Conservation (phyloP, 805 yeast genomes). For the Yarrowia sp. region DNA sequence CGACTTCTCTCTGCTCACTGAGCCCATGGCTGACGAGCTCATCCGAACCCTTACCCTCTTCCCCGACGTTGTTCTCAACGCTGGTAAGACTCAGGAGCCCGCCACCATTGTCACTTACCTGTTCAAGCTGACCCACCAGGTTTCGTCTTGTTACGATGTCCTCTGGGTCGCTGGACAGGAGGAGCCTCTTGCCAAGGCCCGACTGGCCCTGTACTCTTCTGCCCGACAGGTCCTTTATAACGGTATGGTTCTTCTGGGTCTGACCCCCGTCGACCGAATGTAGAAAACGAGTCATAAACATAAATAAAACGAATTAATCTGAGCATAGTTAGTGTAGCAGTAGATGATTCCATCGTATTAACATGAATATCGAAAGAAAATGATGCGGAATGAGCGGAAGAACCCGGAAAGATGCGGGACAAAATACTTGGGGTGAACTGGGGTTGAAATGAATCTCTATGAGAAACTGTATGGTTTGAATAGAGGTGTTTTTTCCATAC, state of each 20-base stretch:
- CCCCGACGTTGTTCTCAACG: slow-evolving; percentile 84
- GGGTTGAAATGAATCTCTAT: too few species aligned
- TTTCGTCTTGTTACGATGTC: slow-evolving; percentile 92
- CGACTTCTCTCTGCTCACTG: slow-evolving; percentile 61
- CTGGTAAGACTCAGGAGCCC: slow-evolving; percentile 84
- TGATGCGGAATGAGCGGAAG: too few species aligned
- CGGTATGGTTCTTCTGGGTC: slow-evolving; percentile 85
- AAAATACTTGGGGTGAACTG: too few species aligned
- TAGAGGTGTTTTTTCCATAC: too few species aligned
- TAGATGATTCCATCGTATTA: too few species aligned
- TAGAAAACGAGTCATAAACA: slow-evolving; percentile 38
- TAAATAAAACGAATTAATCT: neutral
- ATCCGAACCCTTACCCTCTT: slow-evolving; percentile 80
- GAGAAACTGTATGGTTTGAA: too few species aligned
- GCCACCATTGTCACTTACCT: slow-evolving; percentile 90
- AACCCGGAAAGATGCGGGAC: too few species aligned
- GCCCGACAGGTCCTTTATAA: slow-evolving; percentile 86
- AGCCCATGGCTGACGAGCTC: slow-evolving; percentile 67
- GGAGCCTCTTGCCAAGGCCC: slow-evolving; percentile 78
- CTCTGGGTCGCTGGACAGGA: slow-evolving; percentile 97
- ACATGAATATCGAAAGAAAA: too few species aligned
- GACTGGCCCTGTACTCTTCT: slow-evolving; percentile 85
- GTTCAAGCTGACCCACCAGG: slow-evolving; percentile 88
- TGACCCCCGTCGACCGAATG: slow-evolving; percentile 99
- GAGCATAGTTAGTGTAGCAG: too few species aligned